Base-by-base conservation (phyloP, 345 rosid species). In the Sisymbrium irio region DNA sequence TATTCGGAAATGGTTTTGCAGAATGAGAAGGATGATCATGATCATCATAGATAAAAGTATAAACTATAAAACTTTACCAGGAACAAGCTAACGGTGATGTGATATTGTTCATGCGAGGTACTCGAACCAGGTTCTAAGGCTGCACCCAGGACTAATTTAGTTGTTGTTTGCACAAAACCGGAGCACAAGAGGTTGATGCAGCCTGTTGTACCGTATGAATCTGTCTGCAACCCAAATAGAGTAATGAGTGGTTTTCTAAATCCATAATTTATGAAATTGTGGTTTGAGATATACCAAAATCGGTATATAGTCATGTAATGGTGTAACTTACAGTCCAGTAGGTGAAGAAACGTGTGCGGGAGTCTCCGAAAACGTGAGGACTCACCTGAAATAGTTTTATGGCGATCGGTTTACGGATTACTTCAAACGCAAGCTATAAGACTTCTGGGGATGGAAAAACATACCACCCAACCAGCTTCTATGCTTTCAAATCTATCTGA, bases 141-240 rank as follows among this genome's bases (percentile, higher is more conserved):
- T n/a, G n/a, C n/a, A n/a, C n/a, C n/a, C n/a, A n/a, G n/a, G n/a
- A n/a, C n/a, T n/a, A n/a, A n/a, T n/a, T n/a, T n/a, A n/a, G n/a
- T n/a, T n/a, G n/a, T n/a, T n/a, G n/a, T n/a, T n/a, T n/a, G n/a
- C n/a, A n/a, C n/a, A n/a, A n/a, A n/a, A n/a, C n/a, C n/a, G n/a
- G n/a, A n/a, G n/a, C 88, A 84, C 4, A 82, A 70, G 32, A 81
- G 49, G 69, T 82, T 84, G 37, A 84, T 60, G 77, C 85, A 83
- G 0, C 87, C 85, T 37, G 82, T 76, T 40, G 36, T 62, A 7
- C 7, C n/a, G 72, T 72, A 77, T n/a, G 12, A 15, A 55, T 87
- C 87, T 3, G 1, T 55, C 83, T 83, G 56, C 18, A 61, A 32
- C 6, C 32, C 14, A 53, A 40, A 17, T 12, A 14, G 18, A 37